These are phyloP conservation scores for Cercospora sojina DNA, from an alignment of 2,329 filamentous ascomycete genomes.

Conservation along the genomic window DNA sequence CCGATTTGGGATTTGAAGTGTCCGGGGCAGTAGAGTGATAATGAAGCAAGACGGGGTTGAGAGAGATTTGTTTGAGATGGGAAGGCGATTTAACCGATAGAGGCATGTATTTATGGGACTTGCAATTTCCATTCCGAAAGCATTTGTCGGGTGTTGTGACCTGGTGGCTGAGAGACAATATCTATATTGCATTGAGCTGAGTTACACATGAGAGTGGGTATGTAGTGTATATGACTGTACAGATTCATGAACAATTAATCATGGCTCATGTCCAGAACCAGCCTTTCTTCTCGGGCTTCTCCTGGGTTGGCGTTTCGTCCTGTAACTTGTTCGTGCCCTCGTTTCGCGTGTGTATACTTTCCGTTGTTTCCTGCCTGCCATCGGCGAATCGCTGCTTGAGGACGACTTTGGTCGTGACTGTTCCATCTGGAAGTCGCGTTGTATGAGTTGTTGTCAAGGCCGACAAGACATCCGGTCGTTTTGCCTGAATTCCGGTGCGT, in stretches of 20 bases:
- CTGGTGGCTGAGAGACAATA: background rate
- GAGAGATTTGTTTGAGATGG: background rate
- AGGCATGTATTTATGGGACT: background rate
- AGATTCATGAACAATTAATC: background rate
- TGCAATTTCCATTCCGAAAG: background rate
- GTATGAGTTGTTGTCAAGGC: slow-evolving; percentile 59
- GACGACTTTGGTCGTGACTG: slow-evolving; percentile 56
- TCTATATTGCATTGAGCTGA: background rate
- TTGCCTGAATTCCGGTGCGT: background rate
- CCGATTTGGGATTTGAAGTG: slow-evolving; percentile 23
- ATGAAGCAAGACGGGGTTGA: too few species aligned
- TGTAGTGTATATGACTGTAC: background rate
- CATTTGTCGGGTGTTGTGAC: background rate
- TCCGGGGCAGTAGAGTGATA: background rate
- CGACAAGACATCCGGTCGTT: slow-evolving; percentile 47
- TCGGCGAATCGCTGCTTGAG: slow-evolving; percentile 60
- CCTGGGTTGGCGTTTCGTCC: background rate
- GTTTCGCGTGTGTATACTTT: slow-evolving; percentile 50
- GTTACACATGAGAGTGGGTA: background rate
- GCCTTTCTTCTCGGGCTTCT: slow-evolving; percentile 26
- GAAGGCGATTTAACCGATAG: background rate
- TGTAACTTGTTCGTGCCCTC: slow-evolving; percentile 6
- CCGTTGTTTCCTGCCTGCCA: slow-evolving; percentile 59
- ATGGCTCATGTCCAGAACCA: slow-evolving; percentile 40
- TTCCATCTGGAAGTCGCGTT: slow-evolving; percentile 56